Evolutionary conservation across 495 filamentous ascomycete genomes (phyloP).

Genomic region (Penicillium crystallinum): DNA sequence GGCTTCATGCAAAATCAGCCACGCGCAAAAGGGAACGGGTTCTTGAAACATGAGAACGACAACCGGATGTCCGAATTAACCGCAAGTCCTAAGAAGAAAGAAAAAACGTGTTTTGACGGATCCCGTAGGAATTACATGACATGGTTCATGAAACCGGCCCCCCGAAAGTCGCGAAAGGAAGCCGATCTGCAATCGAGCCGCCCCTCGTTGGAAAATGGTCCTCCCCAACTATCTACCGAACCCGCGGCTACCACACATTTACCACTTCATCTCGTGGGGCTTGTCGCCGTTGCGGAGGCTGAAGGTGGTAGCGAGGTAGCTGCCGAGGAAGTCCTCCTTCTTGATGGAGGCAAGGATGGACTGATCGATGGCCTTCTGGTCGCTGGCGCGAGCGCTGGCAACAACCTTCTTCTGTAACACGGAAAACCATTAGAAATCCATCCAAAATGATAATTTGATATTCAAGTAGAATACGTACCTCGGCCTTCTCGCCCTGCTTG

Average conservation of each 20-base stretch:
- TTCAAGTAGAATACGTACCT: conserved; percentile 58
- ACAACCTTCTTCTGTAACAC: conserved; percentile 85
- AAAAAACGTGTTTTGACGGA: conserved; percentile 29
- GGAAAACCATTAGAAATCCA: conserved; percentile 12
- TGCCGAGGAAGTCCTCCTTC: conserved; percentile 84
- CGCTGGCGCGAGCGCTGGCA: conserved; percentile 78
- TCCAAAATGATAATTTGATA: not conserved
- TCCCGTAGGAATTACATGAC: conserved; percentile 41
- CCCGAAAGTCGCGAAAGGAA: conserved; percentile 27
- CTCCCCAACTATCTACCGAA: conserved; percentile 46
- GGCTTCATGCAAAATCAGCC: conserved; percentile 37
- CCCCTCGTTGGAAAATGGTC: conserved; percentile 38
- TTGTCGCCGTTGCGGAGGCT: conserved; percentile 96
- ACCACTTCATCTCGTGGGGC: conserved; percentile 97
- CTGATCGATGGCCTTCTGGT: conserved; percentile 98
- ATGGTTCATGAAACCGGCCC: conserved; percentile 33
- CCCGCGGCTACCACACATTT: conserved; percentile 48
- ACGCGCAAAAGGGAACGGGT: conserved; percentile 25
- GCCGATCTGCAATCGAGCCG: conserved; percentile 41
- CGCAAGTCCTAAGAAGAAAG: conserved; percentile 29
- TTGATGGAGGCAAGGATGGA: conserved; percentile 85
- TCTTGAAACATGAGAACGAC: conserved; percentile 34
- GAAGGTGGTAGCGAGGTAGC: conserved; percentile 89
- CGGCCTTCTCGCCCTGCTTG: conserved; percentile 91
- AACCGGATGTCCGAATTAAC: conserved; percentile 36